Evolutionary conservation across 495 filamentous ascomycete genomes (phyloP), one percentile per base, ranked within the genome.

Genomic region (Tuber brumale): DNA sequence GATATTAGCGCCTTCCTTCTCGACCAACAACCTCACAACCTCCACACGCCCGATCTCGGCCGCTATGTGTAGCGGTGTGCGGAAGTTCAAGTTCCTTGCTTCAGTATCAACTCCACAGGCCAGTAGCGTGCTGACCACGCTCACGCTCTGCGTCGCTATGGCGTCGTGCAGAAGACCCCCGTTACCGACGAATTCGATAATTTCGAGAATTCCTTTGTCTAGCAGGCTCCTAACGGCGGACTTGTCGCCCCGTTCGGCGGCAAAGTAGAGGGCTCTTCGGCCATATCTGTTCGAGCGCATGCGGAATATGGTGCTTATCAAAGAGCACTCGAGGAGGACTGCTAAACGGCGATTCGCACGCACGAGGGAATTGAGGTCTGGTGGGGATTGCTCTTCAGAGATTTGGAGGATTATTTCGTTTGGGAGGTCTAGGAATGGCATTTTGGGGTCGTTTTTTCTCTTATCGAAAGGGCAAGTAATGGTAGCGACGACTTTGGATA

Each of bases 71-170:
- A 78, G 76, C 18, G 77, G 76, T 12, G 77, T 79, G 35, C 76
- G 73, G 23, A 69, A 76, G 9, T 69, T 45, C 37, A 66, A 14
- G 57, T 79, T 76, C 21, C 70, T 76, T 41, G 77, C 76, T 37
- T 78, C 18, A 21, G 77, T 79, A 35, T 79, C 76, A 14, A 79
- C 72, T n/a, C 77, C 77, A 31, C 77, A 73, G 35, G 77, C 77
- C 5, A 79, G 76, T 48, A 79, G 42, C 35, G 77, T 73, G 45
- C 66, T 69, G n/a, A 79, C 69, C 23, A 72, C 76, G 23, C 57
- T 7, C 14, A 18, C 57, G 0, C 27, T 66, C n/a, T 66, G 27
- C 12, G 57, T 66, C 57, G 57, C 57, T 18, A 66, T 31, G 5
- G 57, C 57, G 12, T 66, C 57, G 14, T 66, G 57, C 57, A 66